These are phyloP conservation scores for Aureobasidium sp. DNA, from an alignment of 2,329 filamentous ascomycete genomes.

Conservation along the genomic window DNA sequence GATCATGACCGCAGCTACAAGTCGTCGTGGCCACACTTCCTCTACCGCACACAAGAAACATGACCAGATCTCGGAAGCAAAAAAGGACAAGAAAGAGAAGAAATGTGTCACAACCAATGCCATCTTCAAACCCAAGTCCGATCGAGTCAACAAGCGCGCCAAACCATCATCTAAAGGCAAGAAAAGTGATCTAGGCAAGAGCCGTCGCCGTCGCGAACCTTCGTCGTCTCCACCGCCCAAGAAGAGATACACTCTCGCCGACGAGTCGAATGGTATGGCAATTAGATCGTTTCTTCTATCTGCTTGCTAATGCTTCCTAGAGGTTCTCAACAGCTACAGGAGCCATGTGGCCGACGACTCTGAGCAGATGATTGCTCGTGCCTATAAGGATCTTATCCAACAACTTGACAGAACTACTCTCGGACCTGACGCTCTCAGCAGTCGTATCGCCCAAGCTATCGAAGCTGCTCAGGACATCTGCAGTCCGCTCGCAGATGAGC, in stretches of 20 bases:
- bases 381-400: slow-evolving; percentile 19
- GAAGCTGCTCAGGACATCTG: slow-evolving; percentile 15
- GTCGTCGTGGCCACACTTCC: background rate
- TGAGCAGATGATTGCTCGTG: slow-evolving; percentile 14
- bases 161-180: background rate
- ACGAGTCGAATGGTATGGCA: slow-evolving; percentile 14
- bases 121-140: background rate
- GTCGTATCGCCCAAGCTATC: slow-evolving; percentile 18
- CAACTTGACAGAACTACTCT: slow-evolving; percentile 19
- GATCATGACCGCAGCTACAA: background rate
- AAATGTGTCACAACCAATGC: slow-evolving; percentile 9
- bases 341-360: background rate
- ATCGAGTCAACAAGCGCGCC: background rate
- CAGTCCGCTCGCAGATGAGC: slow-evolving; percentile 21
- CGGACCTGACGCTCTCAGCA: slow-evolving; percentile 18
- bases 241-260: slow-evolving; percentile 10
- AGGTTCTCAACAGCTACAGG: slow-evolving; percentile 18
- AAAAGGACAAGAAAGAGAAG: slow-evolving; percentile 8
- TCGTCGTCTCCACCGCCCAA: slow-evolving; percentile 7
- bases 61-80: background rate
- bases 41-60: background rate
- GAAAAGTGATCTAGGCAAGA: background rate
- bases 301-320: slow-evolving; percentile 12
- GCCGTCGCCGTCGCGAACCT: background rate
- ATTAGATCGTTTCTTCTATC: background rate